Percentiles rank a stretch among this genome's conserved stretches.
Conservation (phyloP, 257 asterid genomes). For the Capsicum baccatum region DNA sequence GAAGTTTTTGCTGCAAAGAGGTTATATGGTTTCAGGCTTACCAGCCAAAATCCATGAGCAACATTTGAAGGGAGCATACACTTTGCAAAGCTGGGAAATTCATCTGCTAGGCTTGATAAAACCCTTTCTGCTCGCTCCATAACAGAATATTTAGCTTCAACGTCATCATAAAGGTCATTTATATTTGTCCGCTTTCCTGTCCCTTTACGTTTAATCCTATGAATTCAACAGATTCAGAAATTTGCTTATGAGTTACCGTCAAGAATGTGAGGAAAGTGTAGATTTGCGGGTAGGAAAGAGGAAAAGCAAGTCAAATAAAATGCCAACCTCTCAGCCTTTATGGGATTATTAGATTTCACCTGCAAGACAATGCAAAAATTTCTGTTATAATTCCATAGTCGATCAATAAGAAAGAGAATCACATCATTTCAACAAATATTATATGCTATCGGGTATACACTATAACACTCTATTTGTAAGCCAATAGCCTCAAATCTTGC, state of each 20-base stretch:
- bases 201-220: slow-evolving; percentile 46
- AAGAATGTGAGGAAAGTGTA: slow-evolving; percentile 21
- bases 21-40: slow-evolving; percentile 39
- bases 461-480: background rate
- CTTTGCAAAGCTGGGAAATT: slow-evolving; percentile 66
- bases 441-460: background rate
- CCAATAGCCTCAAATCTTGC: slow-evolving; percentile 21
- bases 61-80: slow-evolving; percentile 97
- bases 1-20: background rate
- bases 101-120: slow-evolving; percentile 47
- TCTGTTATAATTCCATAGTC: slow-evolving; percentile 28
- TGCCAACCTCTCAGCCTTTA: slow-evolving; percentile 49
- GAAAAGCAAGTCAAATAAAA: slow-evolving; percentile 18
- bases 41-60: slow-evolving; percentile 92
- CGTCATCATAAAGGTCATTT: slow-evolving; percentile 60
- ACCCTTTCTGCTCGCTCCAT: slow-evolving; percentile 71
- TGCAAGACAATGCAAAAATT: slow-evolving; percentile 43
- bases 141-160: slow-evolving; percentile 61
- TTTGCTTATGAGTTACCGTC: slow-evolving; percentile 21
- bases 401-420: slow-evolving; percentile 15
- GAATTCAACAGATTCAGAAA: slow-evolving; percentile 29
- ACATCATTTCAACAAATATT: slow-evolving; percentile 3
- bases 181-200: slow-evolving; percentile 41
- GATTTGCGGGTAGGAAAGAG: background rate
- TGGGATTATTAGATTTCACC: slow-evolving; percentile 49